Conservation (phyloP, 495 filamentous ascomycete species). For the Podospora australis region DNA sequence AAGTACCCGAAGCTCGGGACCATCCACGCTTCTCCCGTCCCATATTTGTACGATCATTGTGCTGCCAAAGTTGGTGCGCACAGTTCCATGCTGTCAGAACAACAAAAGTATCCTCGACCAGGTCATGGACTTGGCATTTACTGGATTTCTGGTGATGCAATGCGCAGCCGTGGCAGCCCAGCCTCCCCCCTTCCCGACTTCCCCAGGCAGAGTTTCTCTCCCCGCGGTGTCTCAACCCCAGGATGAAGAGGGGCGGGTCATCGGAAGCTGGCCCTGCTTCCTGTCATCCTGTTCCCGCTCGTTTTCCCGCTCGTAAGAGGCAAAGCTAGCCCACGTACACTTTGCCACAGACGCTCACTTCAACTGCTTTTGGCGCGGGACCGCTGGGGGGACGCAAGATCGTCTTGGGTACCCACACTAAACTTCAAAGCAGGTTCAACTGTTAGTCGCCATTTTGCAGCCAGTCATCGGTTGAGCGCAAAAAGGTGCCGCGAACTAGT, state of each 20-base stretch:
- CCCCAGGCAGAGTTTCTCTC: too few species aligned
- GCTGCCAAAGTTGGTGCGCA: background rate
- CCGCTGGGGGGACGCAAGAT: conserved; percentile 5
- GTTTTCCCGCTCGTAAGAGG: background rate
- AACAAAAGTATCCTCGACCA: too few species aligned
- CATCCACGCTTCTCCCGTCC: background rate
- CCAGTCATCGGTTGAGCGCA: conserved; percentile 32
- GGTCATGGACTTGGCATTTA: background rate
- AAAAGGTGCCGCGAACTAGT: conserved; percentile 10
- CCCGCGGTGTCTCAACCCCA: too few species aligned
- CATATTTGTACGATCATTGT: too few species aligned
- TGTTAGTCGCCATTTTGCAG: conserved; percentile 12
- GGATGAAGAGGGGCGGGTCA: conserved; percentile 6
- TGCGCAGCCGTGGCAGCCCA: conserved; percentile 8
- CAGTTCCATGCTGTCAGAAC: too few species aligned
- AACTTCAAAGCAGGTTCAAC: conserved; percentile 8
- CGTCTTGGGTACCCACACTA: conserved; percentile 16
- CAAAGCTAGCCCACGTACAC: conserved; percentile 19
- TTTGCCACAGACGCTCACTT: conserved; percentile 17
- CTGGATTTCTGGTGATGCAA: conserved; percentile 8
- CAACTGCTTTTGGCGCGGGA: background rate
- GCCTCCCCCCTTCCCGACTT: too few species aligned
- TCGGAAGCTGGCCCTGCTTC: conserved; percentile 2
- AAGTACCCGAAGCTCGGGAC: background rate
- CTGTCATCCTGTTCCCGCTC: too few species aligned